Evolutionary conservation across 2,329 filamentous ascomycete genomes (phyloP).

Genomic region (Calonectria hongkongensis): DNA sequence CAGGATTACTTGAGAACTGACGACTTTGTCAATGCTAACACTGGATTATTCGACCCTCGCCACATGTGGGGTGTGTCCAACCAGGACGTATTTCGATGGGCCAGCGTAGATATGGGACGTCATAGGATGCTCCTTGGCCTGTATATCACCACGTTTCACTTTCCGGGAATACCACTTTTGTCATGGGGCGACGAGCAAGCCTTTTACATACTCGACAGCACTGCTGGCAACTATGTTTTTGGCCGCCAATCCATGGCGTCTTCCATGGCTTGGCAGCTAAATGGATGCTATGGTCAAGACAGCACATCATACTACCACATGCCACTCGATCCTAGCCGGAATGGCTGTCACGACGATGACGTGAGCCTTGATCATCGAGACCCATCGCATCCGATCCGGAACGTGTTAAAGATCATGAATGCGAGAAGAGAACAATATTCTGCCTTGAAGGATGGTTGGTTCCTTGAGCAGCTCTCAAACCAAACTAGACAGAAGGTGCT

Average conservation of each 20-base stretch:
- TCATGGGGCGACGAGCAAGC: constrained; percentile 13
- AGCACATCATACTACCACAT: not conserved
- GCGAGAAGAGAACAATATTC: not conserved
- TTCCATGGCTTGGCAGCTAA: constrained; percentile 4
- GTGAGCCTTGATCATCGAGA: constrained; percentile 1
- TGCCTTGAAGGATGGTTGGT: not conserved
- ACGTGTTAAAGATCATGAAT: not conserved
- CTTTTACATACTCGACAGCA: not conserved
- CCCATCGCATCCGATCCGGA: not conserved
- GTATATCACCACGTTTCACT: constrained; percentile 17
- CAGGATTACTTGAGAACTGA: constrained; percentile 1
- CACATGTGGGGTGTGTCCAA: constrained; percentile 10
- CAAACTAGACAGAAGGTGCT: not conserved
- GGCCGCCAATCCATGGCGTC: constrained; percentile 16
- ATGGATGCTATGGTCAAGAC: constrained; percentile 1
- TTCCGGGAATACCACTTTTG: constrained; percentile 1
- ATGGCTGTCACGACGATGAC: not conserved
- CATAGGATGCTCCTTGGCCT: constrained; percentile 3
- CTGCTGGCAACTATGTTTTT: not conserved
- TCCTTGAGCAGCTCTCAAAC: constrained; percentile 6
- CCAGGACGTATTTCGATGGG: constrained; percentile 17
- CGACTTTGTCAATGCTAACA: constrained; percentile 13
- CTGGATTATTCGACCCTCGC: constrained; percentile 5
- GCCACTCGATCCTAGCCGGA: not conserved
- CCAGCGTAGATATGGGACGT: not conserved